Evolutionary conservation across 2,329 filamentous ascomycete genomes (phyloP).

Genomic region (Penicillium sumatraense): DNA sequence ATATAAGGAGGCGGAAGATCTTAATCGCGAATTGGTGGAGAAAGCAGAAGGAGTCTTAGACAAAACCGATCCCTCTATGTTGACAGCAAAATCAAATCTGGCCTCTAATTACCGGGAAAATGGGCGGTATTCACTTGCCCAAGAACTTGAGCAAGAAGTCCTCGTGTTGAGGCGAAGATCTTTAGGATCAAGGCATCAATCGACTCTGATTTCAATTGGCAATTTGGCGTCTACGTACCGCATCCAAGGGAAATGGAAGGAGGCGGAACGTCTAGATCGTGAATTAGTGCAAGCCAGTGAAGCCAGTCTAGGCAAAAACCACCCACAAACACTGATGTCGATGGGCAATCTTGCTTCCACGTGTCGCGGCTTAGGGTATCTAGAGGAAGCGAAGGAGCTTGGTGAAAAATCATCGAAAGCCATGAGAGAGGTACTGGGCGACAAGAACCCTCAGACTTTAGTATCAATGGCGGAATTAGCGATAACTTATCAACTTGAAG

Average conservation of each 20-base stretch:
- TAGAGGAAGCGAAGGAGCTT: conserved; percentile 17
- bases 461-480: neutral
- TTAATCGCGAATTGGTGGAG: conserved; percentile 8
- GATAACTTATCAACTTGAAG: conserved; percentile 3
- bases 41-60: conserved; percentile 2
- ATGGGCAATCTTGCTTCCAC: conserved; percentile 21
- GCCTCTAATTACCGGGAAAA: conserved; percentile 16
- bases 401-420: conserved; percentile 10
- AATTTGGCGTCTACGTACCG: conserved; percentile 20
- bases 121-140: conserved; percentile 10
- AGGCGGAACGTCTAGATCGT: conserved; percentile 19
- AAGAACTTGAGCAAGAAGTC: conserved; percentile 13
- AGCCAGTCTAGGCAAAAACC: conserved; percentile 9
- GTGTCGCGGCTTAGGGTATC: conserved; percentile 10
- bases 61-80: conserved; percentile 4
- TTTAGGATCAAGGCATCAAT: conserved; percentile 8
- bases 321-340: conserved; percentile 23
- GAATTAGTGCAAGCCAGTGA: conserved; percentile 14
- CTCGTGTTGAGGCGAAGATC: conserved; percentile 5
- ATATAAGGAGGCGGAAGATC: conserved; percentile 14
- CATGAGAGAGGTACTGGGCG: conserved; percentile 4
- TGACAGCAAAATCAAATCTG: conserved; percentile 18
- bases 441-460: conserved; percentile 5
- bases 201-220: conserved; percentile 18
- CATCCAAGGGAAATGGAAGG: conserved; percentile 10